phyloP scores from a whole-genome alignment of 495 filamentous ascomycete species.

The Neurospora sublineolata region DNA sequence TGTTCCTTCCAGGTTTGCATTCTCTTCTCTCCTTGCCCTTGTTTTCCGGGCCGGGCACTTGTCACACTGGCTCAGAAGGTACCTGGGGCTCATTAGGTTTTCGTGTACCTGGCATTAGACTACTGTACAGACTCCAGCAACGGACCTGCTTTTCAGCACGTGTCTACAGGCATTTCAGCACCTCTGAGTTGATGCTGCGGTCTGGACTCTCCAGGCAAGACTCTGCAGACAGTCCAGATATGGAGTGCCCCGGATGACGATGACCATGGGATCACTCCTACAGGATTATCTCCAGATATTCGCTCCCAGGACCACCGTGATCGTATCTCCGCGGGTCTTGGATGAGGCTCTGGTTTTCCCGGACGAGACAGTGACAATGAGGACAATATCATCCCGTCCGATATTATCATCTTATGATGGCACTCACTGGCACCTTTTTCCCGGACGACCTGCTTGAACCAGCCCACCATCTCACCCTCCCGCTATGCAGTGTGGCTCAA shows the following conservation, averaged over 20 bases:
- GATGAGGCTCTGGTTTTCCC: neutral
- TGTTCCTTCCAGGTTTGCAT: neutral
- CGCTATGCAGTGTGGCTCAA: constrained; percentile 11
- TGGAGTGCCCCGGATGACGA: neutral
- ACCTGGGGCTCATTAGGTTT: neutral
- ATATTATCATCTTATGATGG: neutral
- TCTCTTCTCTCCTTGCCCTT: neutral
- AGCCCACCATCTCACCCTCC: constrained; percentile 1
- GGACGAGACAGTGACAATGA: neutral
- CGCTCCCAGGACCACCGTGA: neutral
- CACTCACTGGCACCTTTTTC: neutral
- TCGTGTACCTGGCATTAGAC: neutral
- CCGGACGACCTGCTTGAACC: constrained; percentile 1
- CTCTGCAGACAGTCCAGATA: neutral
- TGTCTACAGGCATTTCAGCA: neutral
- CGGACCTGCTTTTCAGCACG: neutral
- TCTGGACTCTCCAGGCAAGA: neutral
- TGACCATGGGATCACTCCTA: neutral
- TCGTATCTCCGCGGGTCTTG: neutral
- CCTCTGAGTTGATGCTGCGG: neutral
- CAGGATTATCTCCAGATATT: neutral
- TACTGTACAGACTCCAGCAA: neutral
- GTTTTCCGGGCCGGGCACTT: neutral
- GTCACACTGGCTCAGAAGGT: neutral
- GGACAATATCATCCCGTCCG: neutral